Percentiles rank a stretch among this genome's conserved stretches.
Conservation (phyloP, 1,284 basidiomycete species). For the Farysia itapuensis region DNA sequence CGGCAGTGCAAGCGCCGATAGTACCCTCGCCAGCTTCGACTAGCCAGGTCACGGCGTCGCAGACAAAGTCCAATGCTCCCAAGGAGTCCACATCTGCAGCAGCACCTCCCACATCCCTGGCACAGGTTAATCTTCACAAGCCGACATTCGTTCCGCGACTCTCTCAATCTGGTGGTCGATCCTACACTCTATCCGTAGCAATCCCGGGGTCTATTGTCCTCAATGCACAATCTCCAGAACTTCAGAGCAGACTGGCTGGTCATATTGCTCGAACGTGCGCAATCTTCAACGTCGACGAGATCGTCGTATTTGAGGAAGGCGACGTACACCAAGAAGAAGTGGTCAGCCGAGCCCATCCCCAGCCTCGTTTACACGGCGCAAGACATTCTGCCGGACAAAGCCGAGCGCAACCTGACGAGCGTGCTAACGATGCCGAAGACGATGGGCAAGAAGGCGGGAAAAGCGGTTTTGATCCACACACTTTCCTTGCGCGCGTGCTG, state of each 20-base stretch:
- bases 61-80: too few relatives aligned
- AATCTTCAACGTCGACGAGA: slow-evolving; percentile 59
- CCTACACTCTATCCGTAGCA: slow-evolving; percentile 53
- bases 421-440: too few relatives aligned
- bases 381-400: neutral
- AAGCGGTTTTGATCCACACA: slow-evolving; percentile 41
- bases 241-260: slow-evolving; percentile 52
- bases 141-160: slow-evolving; percentile 30
- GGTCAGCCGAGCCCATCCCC: slow-evolving; percentile 14
- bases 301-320: slow-evolving; percentile 53
- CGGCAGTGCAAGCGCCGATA: too few relatives aligned
- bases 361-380: neutral
- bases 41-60: too few relatives aligned
- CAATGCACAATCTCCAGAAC: slow-evolving; percentile 58
- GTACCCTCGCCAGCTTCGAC: too few relatives aligned
- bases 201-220: slow-evolving; percentile 56
- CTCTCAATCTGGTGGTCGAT: slow-evolving; percentile 8
- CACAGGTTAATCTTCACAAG: slow-evolving; percentile 40
- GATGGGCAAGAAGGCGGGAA: neutral
- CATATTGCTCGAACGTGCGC: slow-evolving; percentile 58
- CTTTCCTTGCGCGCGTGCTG: slow-evolving; percentile 52
- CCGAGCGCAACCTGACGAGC: slow-evolving; percentile 3
- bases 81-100: too few relatives aligned
- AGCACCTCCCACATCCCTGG: too few relatives aligned
- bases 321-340: slow-evolving; percentile 11